Evolutionary conservation across 1,284 basidiomycete species (phyloP).

Genomic region (Ustilago shanxiensis): DNA sequence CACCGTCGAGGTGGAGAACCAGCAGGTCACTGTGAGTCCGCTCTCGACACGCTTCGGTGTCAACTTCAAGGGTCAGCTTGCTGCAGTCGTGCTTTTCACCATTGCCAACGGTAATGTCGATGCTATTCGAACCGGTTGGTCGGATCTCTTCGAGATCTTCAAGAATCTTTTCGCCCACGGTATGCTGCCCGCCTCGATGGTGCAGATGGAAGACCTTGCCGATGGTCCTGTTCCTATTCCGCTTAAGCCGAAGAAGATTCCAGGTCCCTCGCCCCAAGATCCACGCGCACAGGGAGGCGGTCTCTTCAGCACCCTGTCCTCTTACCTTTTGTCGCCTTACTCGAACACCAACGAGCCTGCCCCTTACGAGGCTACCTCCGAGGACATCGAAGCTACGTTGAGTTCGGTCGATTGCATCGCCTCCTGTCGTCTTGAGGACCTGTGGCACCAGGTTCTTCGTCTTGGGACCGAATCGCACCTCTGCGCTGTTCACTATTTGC

Average conservation of each 20-base stretch:
- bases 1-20: conserved; percentile 90
- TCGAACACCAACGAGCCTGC: conserved; percentile 77
- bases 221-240: conserved; percentile 51
- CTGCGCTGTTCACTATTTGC: conserved; percentile 86
- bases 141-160: conserved; percentile 92
- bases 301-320: conserved; percentile 91
- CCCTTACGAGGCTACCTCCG: conserved; percentile 79
- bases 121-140: conserved; percentile 93
- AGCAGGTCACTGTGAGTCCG: conserved; percentile 88
- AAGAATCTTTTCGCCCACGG: conserved; percentile 95
- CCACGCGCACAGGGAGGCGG: conserved; percentile 84
- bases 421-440: conserved; percentile 91
- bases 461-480: conserved; percentile 76
- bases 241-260: conserved; percentile 72
- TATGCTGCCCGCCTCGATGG: conserved; percentile 81
- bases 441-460: conserved; percentile 91
- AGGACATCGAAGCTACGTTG: conserved; percentile 92
- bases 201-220: conserved; percentile 94
- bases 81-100: conserved; percentile 96
- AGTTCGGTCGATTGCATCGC: conserved; percentile 95
- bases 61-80: conserved; percentile 94
- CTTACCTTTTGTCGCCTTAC: conserved; percentile 96
- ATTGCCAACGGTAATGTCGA: conserved; percentile 98
- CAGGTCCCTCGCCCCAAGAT: conserved; percentile 87
- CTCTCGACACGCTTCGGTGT: conserved; percentile 93